These are phyloP conservation scores for Pseudogymnoascus verrucosus DNA, from an alignment of 2,329 filamentous ascomycete genomes.

Conservation along the genomic window DNA sequence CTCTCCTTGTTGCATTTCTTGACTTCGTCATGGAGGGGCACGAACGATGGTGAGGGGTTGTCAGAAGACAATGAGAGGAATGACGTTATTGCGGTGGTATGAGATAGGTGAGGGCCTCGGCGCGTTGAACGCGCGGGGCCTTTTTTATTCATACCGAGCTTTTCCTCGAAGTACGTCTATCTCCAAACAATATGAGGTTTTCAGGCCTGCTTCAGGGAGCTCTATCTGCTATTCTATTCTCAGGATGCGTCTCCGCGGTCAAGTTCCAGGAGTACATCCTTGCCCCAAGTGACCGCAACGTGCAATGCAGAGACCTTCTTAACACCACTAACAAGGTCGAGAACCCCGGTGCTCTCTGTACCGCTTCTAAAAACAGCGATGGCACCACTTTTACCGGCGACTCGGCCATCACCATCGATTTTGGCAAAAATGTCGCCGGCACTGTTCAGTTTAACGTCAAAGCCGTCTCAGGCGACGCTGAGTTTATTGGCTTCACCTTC, in stretches of 20 bases:
- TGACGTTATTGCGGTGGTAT: background rate
- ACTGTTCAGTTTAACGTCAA: constrained; percentile 29
- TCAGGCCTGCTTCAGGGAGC: background rate
- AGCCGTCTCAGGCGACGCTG: constrained; percentile 18
- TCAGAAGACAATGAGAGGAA: background rate
- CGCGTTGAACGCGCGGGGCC: background rate
- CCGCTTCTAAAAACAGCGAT: background rate
- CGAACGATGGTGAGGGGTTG: background rate
- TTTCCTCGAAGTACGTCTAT: background rate
- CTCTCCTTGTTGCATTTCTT: background rate
- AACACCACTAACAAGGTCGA: constrained; percentile 14
- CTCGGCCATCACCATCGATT: constrained; percentile 33
- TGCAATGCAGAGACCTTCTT: constrained; percentile 12
- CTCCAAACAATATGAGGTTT: background rate
- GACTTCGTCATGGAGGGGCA: background rate
- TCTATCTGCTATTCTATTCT: background rate
- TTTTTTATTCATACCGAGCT: background rate
- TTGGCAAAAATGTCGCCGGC: constrained; percentile 33
- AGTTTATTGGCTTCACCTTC: constrained; percentile 33
- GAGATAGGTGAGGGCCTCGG: background rate
- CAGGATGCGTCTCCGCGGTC: background rate
- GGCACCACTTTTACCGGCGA: constrained; percentile 18
- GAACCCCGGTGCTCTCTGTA: constrained; percentile 15
- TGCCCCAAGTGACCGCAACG: constrained; percentile 16
- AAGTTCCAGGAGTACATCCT: constrained; percentile 17